Percentiles rank a stretch among this genome's conserved stretches.
Evolutionary conservation across 495 filamentous ascomycete species (phyloP).

Genomic region (Clohesyomyces aquaticus): DNA sequence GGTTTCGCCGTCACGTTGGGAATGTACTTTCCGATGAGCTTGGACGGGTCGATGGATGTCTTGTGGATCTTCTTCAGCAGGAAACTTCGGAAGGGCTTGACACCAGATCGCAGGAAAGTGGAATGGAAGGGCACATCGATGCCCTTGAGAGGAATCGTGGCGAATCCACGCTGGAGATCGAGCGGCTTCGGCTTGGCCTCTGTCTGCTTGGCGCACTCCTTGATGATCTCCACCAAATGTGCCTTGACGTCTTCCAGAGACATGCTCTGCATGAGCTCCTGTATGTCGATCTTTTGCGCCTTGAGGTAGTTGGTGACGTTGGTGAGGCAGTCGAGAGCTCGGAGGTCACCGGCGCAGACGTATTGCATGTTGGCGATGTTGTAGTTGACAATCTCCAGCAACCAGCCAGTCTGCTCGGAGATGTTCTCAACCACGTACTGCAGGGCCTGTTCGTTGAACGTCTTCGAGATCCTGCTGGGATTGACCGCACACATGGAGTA

Average conservation of each 20-base stretch:
- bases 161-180: constrained; percentile 88
- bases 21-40: constrained; percentile 97
- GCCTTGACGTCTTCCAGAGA: constrained; percentile 81
- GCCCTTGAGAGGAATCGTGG: constrained; percentile 92
- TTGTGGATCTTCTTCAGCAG: constrained; percentile 99
- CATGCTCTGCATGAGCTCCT: constrained; percentile 82
- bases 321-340: constrained; percentile 91
- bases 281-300: constrained; percentile 93
- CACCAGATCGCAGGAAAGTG: constrained; percentile 94
- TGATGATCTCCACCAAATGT: constrained; percentile 83
- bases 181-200: constrained; percentile 85
- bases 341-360: constrained; percentile 94
- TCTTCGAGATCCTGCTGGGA: constrained; percentile 93
- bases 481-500: constrained; percentile 99
- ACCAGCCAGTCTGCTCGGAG: constrained; percentile 87
- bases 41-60: constrained; percentile 94
- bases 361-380: constrained; percentile 99
- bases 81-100: constrained; percentile 97
- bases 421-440: constrained; percentile 95
- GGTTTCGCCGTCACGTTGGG: constrained; percentile 96
- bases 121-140: constrained; percentile 99
- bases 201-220: constrained; percentile 80
- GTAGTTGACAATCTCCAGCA: constrained; percentile 98
- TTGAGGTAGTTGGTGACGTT: constrained; percentile 93
- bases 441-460: constrained; percentile 94